Evolutionary conservation across 1,284 basidiomycete species (phyloP), one percentile per base, ranked within the genome.

Genomic region (Exsudoporus floridanus): DNA sequence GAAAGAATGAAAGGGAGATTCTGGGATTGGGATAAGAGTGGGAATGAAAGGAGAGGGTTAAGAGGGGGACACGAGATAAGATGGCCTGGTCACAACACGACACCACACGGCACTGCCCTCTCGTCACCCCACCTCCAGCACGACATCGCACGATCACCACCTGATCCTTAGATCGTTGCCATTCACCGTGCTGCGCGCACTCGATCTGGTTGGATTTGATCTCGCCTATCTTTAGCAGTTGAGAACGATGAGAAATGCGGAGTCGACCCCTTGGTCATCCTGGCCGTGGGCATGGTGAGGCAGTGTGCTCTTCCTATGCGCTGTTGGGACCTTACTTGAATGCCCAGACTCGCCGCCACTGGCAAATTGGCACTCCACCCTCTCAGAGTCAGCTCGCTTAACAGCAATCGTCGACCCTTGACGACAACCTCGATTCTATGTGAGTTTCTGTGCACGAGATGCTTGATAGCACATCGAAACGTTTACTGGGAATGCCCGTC

Each of bases 61-160:
- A 47, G 46, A 47, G 27, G 23, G 37, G 44, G 12, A 12, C 3
- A 14, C 18, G 35, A 56, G 55, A 58, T 58, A 57, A 60, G 56
- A 61, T 58, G 37, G 42, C 4, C n/a, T 52, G 54, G 53, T 46
- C 28, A 55, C 54, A 57, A 56, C 49, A 50, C 25, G n/a, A 18
- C 19, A 50, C 49, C 16, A 50, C 48, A 38, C 31, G 16, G 40
- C 52, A 54, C 54, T 10, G 52, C 53, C 25, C 23, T 36, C 28
- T 28, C 28, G 28, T 28, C 0, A 28, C 28, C 10, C 9, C 27
- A 28, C 9, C 9, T 28, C 10, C 9, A 9, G 9, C 4, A 10
- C 28, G 9, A 10, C 28, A 3, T 10, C 27, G 5, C 10, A 28
- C 28, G 28, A 4, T 10, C 9, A 12, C 5, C 3, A 28, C 4